These are phyloP conservation scores for Gossypium turneri DNA, from an alignment of 345 rosid species.

Conservation along the genomic window DNA sequence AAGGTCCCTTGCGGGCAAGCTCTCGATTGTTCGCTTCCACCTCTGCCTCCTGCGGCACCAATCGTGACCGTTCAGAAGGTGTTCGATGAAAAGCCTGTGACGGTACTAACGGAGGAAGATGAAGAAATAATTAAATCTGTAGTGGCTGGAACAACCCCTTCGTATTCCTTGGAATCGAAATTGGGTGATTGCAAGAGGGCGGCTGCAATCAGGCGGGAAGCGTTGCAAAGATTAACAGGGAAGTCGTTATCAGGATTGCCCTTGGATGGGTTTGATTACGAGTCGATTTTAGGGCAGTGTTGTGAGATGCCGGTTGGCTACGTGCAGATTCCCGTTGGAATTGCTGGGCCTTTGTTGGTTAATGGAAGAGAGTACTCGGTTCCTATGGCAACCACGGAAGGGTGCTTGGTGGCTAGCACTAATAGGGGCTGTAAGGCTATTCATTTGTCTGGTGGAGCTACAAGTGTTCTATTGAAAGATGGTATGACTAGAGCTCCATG, in stretches of 20 bases:
- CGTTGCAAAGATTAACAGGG: conserved; percentile 48
- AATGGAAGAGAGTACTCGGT: conserved; percentile 52
- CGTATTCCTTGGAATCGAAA: conserved; percentile 53
- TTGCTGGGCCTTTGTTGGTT: conserved; percentile 60
- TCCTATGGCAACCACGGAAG: conserved; percentile 81
- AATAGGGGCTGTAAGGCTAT: conserved; percentile 77
- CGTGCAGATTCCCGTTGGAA: conserved; percentile 71
- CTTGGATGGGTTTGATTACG: conserved; percentile 58
- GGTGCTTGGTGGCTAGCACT: conserved; percentile 67
- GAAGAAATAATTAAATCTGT: conserved; percentile 49
- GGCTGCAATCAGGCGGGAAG: conserved; percentile 53
- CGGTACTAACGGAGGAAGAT: conserved; percentile 37
- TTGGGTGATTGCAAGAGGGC: conserved; percentile 63
- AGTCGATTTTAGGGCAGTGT: conserved; percentile 65
- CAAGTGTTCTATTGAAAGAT: conserved; percentile 43
- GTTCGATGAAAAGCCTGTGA: background rate
- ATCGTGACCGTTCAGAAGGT: background rate
- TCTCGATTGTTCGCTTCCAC: conserved; percentile 31
- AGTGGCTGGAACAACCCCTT: conserved; percentile 44
- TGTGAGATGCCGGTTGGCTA: conserved; percentile 78
- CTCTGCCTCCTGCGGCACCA: too few relatives aligned
- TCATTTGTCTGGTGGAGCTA: conserved; percentile 54
- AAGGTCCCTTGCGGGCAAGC: conserved; percentile 48
- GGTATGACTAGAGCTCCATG: conserved; percentile 74
- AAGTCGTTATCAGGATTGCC: conserved; percentile 54